Base-by-base conservation (phyloP, 345 rosid genomes). In the Hibiscus tridactylites region DNA sequence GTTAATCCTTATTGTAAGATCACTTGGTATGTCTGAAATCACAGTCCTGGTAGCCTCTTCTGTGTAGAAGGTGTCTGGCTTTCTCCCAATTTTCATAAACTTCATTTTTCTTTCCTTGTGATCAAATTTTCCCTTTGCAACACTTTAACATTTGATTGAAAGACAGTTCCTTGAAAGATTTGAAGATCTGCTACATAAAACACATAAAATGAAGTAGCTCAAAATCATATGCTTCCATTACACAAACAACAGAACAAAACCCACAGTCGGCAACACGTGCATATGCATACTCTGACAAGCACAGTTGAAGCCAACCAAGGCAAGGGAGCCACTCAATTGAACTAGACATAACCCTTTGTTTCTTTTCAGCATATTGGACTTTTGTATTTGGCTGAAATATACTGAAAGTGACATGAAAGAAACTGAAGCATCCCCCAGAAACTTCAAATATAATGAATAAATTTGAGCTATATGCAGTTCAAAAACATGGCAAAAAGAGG, bases 31-130 rank as follows among this genome's bases (percentile, higher is more conserved):
- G 64, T 91, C 94, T 60, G 96, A 86, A 75, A 78, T 74, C 73
- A 91, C 83, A 24, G 86, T 85, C 96, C 96, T 88, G 78, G 91
- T 91, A 70, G 97, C 87, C 74, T 87, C 97, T 84, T 96, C 96
- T 61, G 97, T 85, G 64, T 83, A 89, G 81, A 92, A 92, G 56
- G 98, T 90, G 79, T 96, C 98, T 4, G 91, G 95, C 81, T 87
- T 85, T 52, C 87, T 88, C 60, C 98, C 98, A 9, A 95, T 79
- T 84, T 91, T 95, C 99, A 96, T 96, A 75, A 85, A 96, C 89
- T 96, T 96, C 98, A 96, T 96, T 76, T 77, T 81, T 89, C 76
- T 72, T 21, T 21, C 74, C 67, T 53, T 53, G 21, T 6, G 29
- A 73, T 46, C 59, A 54, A 44, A 2, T 71, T 70, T 52, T 70